Evolutionary conservation across 352 stramenopile genomes (phyloP), one percentile per base, ranked within the genome.

Genomic region (Blastocystis sp.): DNA sequence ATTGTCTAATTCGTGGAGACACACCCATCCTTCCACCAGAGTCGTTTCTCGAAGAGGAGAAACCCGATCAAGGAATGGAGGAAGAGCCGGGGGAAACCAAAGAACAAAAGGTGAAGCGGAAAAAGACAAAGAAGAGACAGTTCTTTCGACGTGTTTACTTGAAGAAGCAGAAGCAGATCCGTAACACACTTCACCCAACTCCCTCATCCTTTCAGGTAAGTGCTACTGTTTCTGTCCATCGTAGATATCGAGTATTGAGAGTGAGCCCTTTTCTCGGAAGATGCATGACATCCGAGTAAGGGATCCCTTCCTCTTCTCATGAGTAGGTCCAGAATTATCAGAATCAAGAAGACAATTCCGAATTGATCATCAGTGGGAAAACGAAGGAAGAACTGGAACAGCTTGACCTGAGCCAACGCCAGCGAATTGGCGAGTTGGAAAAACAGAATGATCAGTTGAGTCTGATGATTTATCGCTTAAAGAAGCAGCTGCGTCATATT

Each of bases 1-100:
- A 72, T 21, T 72, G 61, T 18, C 61, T 72, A 24, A 36, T 72
- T 48, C 61, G 61, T 27, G 61, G 61, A 72, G 61, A 72, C 27
- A 72, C 40, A 21, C 61, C 61, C 4, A 72, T 72, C 42, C 61
- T 72, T 48, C 61, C 61, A 6, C 61, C 61, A n/a, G 61, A 72
- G 32, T 72, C 61, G n/a, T 72, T 72, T 44, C n/a, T 48, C 7
- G 42, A 48, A 27, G 14, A 36, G 42, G 61, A 72, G 34, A 44
- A 72, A 24, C 29, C 40, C n/a, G 42, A 72, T 27, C 2, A 21
- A 44, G 29, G 29, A 27, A 0, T 27, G 29, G 61, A 72, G 42
- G 40, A 27, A 4, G 29, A 24, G 27, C 34, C 14, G 1, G 27
- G 16, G 34, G 61, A 72, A 48, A 48, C 61, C n/a, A 44, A 44